Percentiles rank a stretch among this genome's conserved stretches.
These are phyloP conservation scores for Malus hybrid DNA, from an alignment of 331 rosid genomes.

Conservation along the genomic window DNA sequence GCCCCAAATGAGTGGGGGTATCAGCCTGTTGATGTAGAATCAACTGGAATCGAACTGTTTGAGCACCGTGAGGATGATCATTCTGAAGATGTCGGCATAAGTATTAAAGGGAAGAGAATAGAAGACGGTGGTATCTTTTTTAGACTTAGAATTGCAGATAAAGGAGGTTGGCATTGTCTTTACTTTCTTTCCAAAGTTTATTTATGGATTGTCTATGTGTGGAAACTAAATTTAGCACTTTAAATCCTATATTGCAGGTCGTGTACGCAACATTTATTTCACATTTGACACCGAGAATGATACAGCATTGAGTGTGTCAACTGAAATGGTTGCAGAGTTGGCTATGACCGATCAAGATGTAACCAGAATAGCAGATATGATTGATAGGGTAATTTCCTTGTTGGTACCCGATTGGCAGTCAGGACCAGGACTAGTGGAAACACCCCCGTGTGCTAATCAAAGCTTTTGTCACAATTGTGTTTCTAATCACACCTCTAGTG, in stretches of 20 bases:
- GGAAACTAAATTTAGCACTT: not conserved
- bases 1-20: constrained; percentile 48
- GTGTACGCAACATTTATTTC: constrained; percentile 72
- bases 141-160: constrained; percentile 86
- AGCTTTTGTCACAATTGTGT: constrained; percentile 41
- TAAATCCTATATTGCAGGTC: constrained; percentile 45
- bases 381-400: constrained; percentile 83
- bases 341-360: constrained; percentile 88
- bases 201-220: not conserved
- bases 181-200: not conserved
- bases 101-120: constrained; percentile 73
- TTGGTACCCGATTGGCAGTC: constrained; percentile 78
- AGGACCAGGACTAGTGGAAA: constrained; percentile 59
- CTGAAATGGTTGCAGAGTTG: constrained; percentile 94
- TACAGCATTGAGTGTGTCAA: constrained; percentile 82
- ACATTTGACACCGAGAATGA: constrained; percentile 77
- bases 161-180: constrained; percentile 56
- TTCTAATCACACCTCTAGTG: constrained; percentile 46
- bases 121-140: constrained; percentile 67
- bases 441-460: constrained; percentile 36
- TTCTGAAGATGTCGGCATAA: constrained; percentile 61
- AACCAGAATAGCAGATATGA: constrained; percentile 82
- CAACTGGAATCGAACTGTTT: constrained; percentile 75
- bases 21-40: constrained; percentile 55
- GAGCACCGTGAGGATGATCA: constrained; percentile 68